Percentiles rank a stretch among this genome's conserved stretches.
Conservation (phyloP, 2,329 filamentous ascomycete species). For the Raffaelea albimanens region DNA sequence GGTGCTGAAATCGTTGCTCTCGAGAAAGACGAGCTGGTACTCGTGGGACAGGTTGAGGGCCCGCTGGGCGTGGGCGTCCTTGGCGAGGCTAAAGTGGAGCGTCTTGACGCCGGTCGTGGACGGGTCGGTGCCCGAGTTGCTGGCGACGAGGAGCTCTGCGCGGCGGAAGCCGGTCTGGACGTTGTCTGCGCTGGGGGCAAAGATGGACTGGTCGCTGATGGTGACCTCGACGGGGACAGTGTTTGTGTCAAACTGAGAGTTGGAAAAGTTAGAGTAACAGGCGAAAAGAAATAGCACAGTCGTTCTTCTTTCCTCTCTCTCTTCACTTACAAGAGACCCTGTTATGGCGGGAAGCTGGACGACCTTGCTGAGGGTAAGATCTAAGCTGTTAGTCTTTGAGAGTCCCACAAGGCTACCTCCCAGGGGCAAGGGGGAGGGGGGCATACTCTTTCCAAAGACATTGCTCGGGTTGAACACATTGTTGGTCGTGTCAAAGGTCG, state of each 20-base stretch:
- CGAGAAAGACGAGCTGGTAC: slow-evolving; percentile 46
- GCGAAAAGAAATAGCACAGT: neutral
- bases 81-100: slow-evolving; percentile 50
- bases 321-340: slow-evolving; percentile 29
- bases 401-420: no score
- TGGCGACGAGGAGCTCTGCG: slow-evolving; percentile 42
- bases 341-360: slow-evolving; percentile 34
- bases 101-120: slow-evolving; percentile 48
- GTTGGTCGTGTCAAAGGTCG: slow-evolving; percentile 29
- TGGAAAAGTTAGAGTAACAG: neutral
- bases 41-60: slow-evolving; percentile 51
- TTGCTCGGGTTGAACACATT: slow-evolving; percentile 40
- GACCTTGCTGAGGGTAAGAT: slow-evolving; percentile 40
- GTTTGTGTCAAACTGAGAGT: slow-evolving; percentile 31
- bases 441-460: slow-evolving; percentile 37
- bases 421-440: neutral
- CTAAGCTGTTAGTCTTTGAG: slow-evolving; percentile 14
- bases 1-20: slow-evolving; percentile 34
- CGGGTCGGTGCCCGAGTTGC: slow-evolving; percentile 40
- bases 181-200: slow-evolving; percentile 36
- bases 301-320: no score
- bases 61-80: slow-evolving; percentile 33
- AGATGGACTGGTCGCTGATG: slow-evolving; percentile 50
- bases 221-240: slow-evolving; percentile 42
- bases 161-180: slow-evolving; percentile 51